Evolutionary conservation across 2,329 filamentous ascomycete species (phyloP).

Genomic region (Fusarium poae): DNA sequence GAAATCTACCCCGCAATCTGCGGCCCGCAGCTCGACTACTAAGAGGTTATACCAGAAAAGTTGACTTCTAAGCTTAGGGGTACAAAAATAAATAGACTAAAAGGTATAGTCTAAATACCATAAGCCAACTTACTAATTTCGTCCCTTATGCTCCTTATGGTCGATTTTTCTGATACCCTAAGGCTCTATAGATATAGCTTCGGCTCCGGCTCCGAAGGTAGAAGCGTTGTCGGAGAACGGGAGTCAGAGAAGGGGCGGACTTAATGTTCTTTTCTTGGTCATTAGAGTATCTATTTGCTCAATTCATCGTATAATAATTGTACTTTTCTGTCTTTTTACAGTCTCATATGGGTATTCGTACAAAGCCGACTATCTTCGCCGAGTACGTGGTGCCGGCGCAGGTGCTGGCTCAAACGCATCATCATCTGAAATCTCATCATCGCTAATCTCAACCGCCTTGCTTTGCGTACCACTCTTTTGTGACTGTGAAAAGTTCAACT

Average conservation of each 20-base stretch:
- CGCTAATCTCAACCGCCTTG: slow-evolving; percentile 70
- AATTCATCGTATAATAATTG: slow-evolving; percentile 11
- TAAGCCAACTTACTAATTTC: too few species aligned
- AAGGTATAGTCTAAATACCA: too few species aligned
- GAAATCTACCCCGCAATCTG: slow-evolving; percentile 33
- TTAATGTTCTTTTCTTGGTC: too few species aligned
- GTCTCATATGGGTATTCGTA: slow-evolving; percentile 18
- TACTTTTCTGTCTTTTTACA: not conserved
- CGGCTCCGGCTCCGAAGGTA: slow-evolving; percentile 14
- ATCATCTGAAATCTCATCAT: slow-evolving; percentile 74
- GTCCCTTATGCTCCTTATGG: too few species aligned
- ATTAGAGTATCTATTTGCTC: slow-evolving; percentile 2
- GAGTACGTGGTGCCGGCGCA: slow-evolving; percentile 50
- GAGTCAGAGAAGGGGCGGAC: not conserved
- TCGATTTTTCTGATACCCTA: too few species aligned
- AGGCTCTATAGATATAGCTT: not conserved
- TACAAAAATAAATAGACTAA: too few species aligned
- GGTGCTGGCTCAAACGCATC: slow-evolving; percentile 70
- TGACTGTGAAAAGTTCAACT: slow-evolving; percentile 54
- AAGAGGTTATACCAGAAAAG: too few species aligned
- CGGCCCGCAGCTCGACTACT: slow-evolving; percentile 15
- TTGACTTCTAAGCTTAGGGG: too few species aligned
- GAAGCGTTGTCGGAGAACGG: slow-evolving; percentile 11
- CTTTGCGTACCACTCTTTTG: slow-evolving; percentile 59
- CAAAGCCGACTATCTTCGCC: slow-evolving; percentile 44